phyloP scores from a whole-genome alignment of 2,329 filamentous ascomycete species.

The Myriosclerotinia duriaeana region DNA sequence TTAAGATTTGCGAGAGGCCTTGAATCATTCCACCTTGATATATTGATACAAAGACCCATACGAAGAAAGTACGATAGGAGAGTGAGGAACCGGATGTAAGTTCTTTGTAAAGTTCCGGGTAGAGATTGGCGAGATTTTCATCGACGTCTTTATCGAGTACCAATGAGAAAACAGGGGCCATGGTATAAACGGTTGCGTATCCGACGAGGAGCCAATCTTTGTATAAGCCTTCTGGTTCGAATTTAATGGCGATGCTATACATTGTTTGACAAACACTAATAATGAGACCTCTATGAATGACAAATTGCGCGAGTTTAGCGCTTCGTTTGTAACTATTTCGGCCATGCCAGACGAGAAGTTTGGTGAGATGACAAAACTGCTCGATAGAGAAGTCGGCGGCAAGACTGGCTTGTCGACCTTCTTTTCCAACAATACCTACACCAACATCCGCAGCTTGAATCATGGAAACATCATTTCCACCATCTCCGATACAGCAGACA shows the following conservation, averaged over 20 bases:
- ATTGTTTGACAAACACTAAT: constrained; percentile 96
- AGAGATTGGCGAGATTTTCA: constrained; percentile 87
- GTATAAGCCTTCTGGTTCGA: constrained; percentile 92
- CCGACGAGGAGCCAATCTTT: constrained; percentile 96
- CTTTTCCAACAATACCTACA: constrained; percentile 96
- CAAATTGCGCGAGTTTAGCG: constrained; percentile 94
- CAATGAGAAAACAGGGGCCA: constrained; percentile 85
- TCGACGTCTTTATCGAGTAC: constrained; percentile 95
- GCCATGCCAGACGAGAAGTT: constrained; percentile 97
- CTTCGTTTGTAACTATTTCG: constrained; percentile 95
- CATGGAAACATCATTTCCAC: constrained; percentile 98
- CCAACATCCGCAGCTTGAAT: constrained; percentile 98
- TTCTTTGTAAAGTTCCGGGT: constrained; percentile 97
- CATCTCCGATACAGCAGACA: constrained; percentile 95
- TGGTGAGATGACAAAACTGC: constrained; percentile 92
- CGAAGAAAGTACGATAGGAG: constrained; percentile 91
- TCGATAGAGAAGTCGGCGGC: constrained; percentile 97
- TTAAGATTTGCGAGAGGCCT: constrained; percentile 85
- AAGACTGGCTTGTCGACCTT: constrained; percentile 89
- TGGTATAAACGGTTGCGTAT: constrained; percentile 95
- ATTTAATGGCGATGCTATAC: constrained; percentile 89
- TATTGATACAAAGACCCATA: constrained; percentile 91
- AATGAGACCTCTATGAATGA: constrained; percentile 94
- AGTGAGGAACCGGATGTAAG: constrained; percentile 85
- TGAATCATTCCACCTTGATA: constrained; percentile 97